Base-by-base conservation (phyloP, 139 green algal genomes). In the Picochlorum sp. region DNA sequence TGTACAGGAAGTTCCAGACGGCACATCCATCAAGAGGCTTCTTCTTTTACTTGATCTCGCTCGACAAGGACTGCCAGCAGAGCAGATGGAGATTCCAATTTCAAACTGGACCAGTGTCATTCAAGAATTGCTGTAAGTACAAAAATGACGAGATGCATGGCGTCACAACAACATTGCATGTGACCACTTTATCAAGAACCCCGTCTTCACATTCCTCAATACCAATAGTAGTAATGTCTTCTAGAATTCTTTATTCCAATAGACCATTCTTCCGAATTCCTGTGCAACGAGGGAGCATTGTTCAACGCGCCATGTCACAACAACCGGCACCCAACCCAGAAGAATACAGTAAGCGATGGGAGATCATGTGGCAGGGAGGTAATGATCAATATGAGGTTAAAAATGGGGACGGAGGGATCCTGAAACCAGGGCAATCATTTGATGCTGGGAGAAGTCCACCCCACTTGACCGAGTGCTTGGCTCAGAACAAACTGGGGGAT, bases 11-110 rank as follows among this genome's bases (percentile, higher is more conserved):
- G 24, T 83, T 20, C 70, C 75, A 15, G 55, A 49, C 20, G 68
- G 84, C 24, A 79, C 96, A 62, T 83, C 93, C 41, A 90, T 99
- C 67, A 99, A 99, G 83, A 83, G 85, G 58, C 77, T 99, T 62
- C 79, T 99, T 56, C 79, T 97, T 78, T 86, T 97, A 73, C 23
- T 98, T 4, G 93, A 98, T 79, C 88, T 97, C 79, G 93, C 93
- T 3, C 73, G 85, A 60, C 85, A 92, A 66, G 71, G 65, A 6
- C 62, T 73, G 31, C 58, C 63, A 26, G 64, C 59, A 47, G 71
- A 70, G 23, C n/a, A 66, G 14, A 45, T 11, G 5, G 41, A 24
- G 8, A 44, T 63, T 26, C 49, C 60, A 14, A 26, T 77, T 10
- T 41, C 26, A 7, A 62, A 62, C 15, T 77, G 70, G 70, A 49